Evolutionary conservation across 257 asterid genomes (phyloP).

Genomic region (Pogostemon cablin): DNA sequence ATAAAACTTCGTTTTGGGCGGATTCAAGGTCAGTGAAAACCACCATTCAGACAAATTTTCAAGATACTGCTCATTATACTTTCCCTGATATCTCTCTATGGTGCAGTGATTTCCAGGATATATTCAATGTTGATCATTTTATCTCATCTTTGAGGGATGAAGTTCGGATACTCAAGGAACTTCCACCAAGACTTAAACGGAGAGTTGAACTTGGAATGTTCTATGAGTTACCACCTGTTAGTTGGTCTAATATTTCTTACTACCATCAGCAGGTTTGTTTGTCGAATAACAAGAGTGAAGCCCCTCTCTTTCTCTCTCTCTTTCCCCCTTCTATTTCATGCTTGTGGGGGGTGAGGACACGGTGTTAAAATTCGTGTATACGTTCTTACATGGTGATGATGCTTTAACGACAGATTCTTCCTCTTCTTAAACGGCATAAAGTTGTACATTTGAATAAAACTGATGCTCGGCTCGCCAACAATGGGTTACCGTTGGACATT

Average conservation of each 20-base stretch:
- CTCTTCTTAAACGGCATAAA: slow-evolving; percentile 52
- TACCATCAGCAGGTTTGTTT: slow-evolving; percentile 59
- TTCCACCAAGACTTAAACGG: slow-evolving; percentile 59
- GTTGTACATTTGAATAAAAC: slow-evolving; percentile 59
- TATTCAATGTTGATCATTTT: slow-evolving; percentile 68
- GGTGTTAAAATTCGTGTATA: background rate
- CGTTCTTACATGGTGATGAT: slow-evolving; percentile 9
- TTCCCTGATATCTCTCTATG: background rate
- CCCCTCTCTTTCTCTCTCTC: background rate
- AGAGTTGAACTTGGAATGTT: slow-evolving; percentile 56
- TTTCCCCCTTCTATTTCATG: background rate
- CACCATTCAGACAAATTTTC: background rate
- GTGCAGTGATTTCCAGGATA: slow-evolving; percentile 71
- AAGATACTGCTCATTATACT: background rate
- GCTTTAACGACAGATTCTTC: slow-evolving; percentile 50
- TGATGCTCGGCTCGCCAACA: slow-evolving; percentile 60
- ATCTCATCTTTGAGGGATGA: slow-evolving; percentile 68
- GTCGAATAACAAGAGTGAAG: background rate
- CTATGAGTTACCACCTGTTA: slow-evolving; percentile 62
- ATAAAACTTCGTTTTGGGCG: slow-evolving; percentile 74
- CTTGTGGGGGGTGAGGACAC: background rate
- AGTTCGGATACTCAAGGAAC: slow-evolving; percentile 64
- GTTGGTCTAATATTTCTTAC: slow-evolving; percentile 77
- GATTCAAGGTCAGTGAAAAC: slow-evolving; percentile 59
- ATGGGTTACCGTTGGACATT: slow-evolving; percentile 49